phyloP scores from a whole-genome alignment of 257 asterid species.

The Solanum tacnaense region DNA sequence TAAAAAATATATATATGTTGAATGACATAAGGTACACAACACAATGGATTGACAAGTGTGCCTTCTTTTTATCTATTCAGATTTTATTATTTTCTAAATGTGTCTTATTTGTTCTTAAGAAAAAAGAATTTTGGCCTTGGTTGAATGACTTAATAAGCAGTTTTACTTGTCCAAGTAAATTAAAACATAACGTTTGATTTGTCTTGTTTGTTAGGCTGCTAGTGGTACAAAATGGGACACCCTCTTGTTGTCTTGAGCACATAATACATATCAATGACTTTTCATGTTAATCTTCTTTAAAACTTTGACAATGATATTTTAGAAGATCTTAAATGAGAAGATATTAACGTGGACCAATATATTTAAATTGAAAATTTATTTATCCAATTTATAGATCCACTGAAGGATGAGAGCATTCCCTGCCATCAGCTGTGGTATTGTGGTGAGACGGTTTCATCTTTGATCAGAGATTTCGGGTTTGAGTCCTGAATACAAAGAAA shows the following conservation, averaged over 20 bases:
- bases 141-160: background rate
- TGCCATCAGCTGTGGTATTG: no score
- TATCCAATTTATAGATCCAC: background rate
- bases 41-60: background rate
- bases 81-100: background rate
- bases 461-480: accelerated
- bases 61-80: background rate
- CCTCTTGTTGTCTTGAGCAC: background rate
- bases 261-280: background rate
- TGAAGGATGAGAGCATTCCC: background rate
- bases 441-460: no score
- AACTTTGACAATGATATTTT: background rate
- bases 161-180: background rate
- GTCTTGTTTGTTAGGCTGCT: background rate
- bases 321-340: background rate
- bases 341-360: background rate
- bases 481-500: no score
- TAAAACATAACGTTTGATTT: background rate
- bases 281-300: background rate
- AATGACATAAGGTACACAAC: background rate
- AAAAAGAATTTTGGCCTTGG: background rate
- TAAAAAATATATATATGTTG: no score
- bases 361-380: background rate
- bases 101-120: background rate
- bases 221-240: background rate